These are phyloP conservation scores for Sugiyamaella marilandica DNA, from an alignment of 805 yeast genomes.

Conservation along the genomic window DNA sequence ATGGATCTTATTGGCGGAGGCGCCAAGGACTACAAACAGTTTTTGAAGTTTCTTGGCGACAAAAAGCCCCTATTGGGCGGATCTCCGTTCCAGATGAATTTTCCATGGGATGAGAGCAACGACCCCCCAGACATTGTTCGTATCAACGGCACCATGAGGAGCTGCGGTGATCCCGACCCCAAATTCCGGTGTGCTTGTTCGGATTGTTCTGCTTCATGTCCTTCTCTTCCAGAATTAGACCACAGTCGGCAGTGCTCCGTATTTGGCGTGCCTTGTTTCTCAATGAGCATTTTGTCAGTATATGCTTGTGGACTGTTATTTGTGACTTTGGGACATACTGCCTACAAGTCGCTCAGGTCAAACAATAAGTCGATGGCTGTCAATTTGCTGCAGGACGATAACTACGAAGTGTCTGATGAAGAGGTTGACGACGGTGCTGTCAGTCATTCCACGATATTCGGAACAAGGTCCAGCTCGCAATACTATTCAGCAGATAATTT, in stretches of 20 bases:
- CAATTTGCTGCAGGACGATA: constrained; percentile 42
- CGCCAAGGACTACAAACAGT: constrained; percentile 64
- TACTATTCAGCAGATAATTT: neutral
- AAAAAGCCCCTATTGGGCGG: constrained; percentile 93
- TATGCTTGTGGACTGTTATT: constrained; percentile 39
- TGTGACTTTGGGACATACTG: neutral
- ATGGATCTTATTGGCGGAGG: constrained; percentile 99
- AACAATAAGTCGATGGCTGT: constrained; percentile 21
- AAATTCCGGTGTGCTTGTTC: constrained; percentile 79
- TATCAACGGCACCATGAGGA: constrained; percentile 27
- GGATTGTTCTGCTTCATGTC: constrained; percentile 82
- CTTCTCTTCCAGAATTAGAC: constrained; percentile 49
- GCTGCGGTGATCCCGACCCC: constrained; percentile 56
- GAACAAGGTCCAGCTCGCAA: neutral
- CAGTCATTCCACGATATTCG: neutral
- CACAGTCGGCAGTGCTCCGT: constrained; percentile 44
- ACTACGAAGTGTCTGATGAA: constrained; percentile 23
- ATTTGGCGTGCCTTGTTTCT: constrained; percentile 66
- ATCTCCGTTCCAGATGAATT: constrained; percentile 90
- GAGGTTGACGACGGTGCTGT: neutral
- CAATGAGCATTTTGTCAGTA: constrained; percentile 52
- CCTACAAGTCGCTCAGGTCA: neutral
- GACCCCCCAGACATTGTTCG: constrained; percentile 33
- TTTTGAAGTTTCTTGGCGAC: constrained; percentile 87
- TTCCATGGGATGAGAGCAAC: constrained; percentile 41